Base-by-base conservation (phyloP, 116 monocot genomes). In the Zostera marina region DNA sequence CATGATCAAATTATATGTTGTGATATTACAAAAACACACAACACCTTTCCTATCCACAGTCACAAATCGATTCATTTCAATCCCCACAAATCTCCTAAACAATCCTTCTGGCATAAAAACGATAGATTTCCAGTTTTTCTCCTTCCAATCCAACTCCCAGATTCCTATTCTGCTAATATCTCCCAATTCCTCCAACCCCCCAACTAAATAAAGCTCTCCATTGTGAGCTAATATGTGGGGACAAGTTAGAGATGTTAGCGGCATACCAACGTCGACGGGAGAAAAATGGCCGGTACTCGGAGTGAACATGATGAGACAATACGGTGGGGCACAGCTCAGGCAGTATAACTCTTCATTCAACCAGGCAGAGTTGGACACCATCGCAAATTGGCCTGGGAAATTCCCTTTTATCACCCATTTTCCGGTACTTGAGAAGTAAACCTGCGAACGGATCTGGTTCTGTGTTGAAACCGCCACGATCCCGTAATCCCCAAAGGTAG, bases 1-100 rank as follows among this genome's bases (percentile, higher is more conserved):
- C 56, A 83, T 55, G 52, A 75, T 20, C 7, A 73, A 15, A 40
- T 7, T 10, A 53, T 41, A 43, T 14, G 22, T 65, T 11, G 22
- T 38, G 1, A 39, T 47, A 16, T 73, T 83, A 64, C 70, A 69
- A 39, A 79, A 76, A 54, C 79, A 78, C 42, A 83, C 32, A 7
- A 73, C 61, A 22, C 83, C 75, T 13, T 12, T 56, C 22, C 69
- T 22, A 56, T 72, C 75, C 10, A 75, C 47, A 5, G 60, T 62
- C 74, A 70, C 40, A 38, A 78, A 82, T 41, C 57, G 54, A 24
- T 65, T 22, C 42, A 72, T 14, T 14, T 41, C 41, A 11, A 56
- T 24, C 12, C 61, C 68, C 9, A 58, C 39, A 21, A 82, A 74
- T 38, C 59, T 41, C 4, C 15, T 0, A 22, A 82, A 72, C 42